Conservation (phyloP, 1,139 yeast genomes). For the Pichia sp. region DNA sequence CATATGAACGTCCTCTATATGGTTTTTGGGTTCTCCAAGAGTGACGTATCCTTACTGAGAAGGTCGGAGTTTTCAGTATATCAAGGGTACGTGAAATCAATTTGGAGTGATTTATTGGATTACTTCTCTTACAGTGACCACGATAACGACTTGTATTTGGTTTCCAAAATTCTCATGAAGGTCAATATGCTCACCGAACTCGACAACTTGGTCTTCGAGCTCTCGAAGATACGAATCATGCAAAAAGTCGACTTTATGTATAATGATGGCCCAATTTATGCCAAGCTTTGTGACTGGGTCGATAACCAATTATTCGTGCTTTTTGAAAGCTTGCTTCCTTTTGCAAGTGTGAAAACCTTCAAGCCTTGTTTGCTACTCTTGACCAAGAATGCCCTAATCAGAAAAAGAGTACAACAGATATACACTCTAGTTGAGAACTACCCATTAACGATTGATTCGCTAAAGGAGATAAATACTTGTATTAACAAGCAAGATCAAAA, state of each 20-base stretch:
- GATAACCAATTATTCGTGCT: slow-evolving; percentile 34
- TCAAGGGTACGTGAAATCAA: slow-evolving; percentile 5
- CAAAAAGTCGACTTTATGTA: slow-evolving; percentile 17
- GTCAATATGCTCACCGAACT: slow-evolving; percentile 29
- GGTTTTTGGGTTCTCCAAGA: slow-evolving; percentile 6
- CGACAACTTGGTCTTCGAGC: slow-evolving; percentile 34
- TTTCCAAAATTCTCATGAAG: slow-evolving; percentile 11
- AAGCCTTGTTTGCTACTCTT: slow-evolving; percentile 26
- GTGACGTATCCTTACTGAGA: slow-evolving; percentile 8
- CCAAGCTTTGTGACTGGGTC: slow-evolving; percentile 34
- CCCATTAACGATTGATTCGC: slow-evolving; percentile 53
- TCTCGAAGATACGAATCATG: slow-evolving; percentile 43
- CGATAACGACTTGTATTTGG: neutral
- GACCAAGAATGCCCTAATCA: slow-evolving; percentile 39
- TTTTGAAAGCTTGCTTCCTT: slow-evolving; percentile 21
- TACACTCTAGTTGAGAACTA: slow-evolving; percentile 53
- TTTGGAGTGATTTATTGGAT: slow-evolving; percentile 5
- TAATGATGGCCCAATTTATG: slow-evolving; percentile 29
- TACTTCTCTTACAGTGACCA: neutral
- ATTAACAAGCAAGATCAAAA: slow-evolving; percentile 35
- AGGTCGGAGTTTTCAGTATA: slow-evolving; percentile 13
- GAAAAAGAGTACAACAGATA: slow-evolving; percentile 54
- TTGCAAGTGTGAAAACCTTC: slow-evolving; percentile 16
- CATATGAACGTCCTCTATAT: slow-evolving; percentile 7
- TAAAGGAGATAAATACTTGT: slow-evolving; percentile 57